These are phyloP conservation scores for Tetratostichococcus sp. DNA, from an alignment of 139 green algal genomes.

Conservation along the genomic window DNA sequence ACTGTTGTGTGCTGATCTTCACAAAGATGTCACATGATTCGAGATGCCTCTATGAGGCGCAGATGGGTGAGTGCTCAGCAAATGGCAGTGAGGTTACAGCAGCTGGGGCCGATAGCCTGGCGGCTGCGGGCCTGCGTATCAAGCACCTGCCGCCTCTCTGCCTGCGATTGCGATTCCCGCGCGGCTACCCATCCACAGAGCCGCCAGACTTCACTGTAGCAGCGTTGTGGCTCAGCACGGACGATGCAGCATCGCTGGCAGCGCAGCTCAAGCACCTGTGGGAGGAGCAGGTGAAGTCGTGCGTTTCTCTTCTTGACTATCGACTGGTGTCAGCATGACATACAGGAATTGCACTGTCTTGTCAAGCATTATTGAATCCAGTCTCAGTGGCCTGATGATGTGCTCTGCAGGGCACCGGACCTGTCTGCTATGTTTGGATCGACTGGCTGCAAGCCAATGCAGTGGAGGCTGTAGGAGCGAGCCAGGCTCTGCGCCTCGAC, in stretches of 20 bases:
- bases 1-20: too few species aligned
- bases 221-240: constrained; percentile 35
- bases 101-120: neutral
- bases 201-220: constrained; percentile 20
- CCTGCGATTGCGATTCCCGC: constrained; percentile 30
- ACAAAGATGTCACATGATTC: neutral
- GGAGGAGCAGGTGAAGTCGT: constrained; percentile 13
- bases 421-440: constrained; percentile 44
- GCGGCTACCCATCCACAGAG: constrained; percentile 28
- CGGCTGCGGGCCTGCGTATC: constrained; percentile 17
- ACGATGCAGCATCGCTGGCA: neutral
- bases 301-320: too few species aligned
- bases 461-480: constrained; percentile 26
- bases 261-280: constrained; percentile 28
- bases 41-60: neutral
- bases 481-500: constrained; percentile 13
- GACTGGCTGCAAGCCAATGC: constrained; percentile 47
- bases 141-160: constrained; percentile 36
- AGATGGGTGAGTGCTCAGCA: neutral
- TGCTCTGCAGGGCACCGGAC: constrained; percentile 27
- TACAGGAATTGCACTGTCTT: too few species aligned
- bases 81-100: neutral
- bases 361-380: too few species aligned
- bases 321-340: too few species aligned
- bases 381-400: too few species aligned